Conservation (phyloP, 2,329 filamentous ascomycete genomes). For the Colletotrichum sp. region DNA sequence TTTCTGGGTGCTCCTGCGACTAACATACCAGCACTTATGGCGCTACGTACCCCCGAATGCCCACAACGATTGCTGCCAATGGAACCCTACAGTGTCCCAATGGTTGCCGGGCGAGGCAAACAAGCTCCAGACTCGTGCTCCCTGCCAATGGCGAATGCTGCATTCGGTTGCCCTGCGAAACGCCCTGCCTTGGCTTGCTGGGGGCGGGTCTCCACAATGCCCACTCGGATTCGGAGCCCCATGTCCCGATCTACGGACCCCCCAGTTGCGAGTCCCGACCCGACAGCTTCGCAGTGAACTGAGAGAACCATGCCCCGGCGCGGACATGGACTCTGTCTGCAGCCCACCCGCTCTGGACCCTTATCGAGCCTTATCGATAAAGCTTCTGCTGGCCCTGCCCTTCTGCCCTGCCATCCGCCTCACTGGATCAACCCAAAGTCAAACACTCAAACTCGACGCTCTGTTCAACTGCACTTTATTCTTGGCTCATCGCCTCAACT, state of each 20-base stretch:
- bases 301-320: background rate
- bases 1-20: background rate
- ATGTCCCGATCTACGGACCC: conserved; percentile 18
- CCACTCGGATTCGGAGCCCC: conserved; percentile 7
- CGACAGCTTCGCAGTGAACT: background rate
- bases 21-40: background rate
- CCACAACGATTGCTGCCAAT: background rate
- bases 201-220: background rate
- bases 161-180: conserved; percentile 19
- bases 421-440: background rate
- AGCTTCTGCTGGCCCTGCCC: background rate
- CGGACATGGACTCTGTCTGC: background rate
- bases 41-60: background rate
- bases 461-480: background rate
- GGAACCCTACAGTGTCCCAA: background rate
- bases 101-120: background rate
- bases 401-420: background rate
- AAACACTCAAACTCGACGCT: background rate
- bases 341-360: background rate
- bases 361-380: conserved; percentile 9
- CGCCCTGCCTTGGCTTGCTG: conserved; percentile 15
- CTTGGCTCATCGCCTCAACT: background rate
- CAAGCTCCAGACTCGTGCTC: background rate
- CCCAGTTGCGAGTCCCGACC: background rate
- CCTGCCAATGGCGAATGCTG: background rate